Percentiles rank a stretch among this genome's conserved stretches.
phyloP scores from a whole-genome alignment of 176 grass and related monocot genomes.

The Phoenix roebelenii region DNA sequence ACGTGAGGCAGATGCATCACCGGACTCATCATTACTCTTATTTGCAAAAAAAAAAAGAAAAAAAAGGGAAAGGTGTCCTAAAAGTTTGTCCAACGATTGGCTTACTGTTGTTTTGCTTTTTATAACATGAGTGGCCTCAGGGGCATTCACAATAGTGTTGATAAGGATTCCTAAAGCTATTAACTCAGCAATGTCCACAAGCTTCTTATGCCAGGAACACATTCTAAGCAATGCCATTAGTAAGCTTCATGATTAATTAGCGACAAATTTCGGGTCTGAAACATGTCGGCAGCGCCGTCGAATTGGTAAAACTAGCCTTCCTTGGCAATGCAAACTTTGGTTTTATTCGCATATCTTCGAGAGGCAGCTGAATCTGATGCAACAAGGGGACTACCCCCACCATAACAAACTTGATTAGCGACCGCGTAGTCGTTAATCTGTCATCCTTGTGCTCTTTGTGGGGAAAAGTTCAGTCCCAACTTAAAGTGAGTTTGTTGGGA shows the following conservation, averaged over 20 bases:
- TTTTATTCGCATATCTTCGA: constrained; percentile 10
- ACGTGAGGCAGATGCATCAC: neutral
- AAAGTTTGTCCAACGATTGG: constrained; percentile 19
- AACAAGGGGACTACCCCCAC: neutral
- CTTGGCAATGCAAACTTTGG: constrained; percentile 44
- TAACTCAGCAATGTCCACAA: too few species aligned
- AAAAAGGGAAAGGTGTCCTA: neutral
- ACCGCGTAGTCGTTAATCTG: neutral
- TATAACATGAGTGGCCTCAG: too few species aligned
- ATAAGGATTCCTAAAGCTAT: too few species aligned
- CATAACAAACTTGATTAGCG: constrained; percentile 17
- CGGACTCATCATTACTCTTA: constrained; percentile 24
- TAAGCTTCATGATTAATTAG: too few species aligned
- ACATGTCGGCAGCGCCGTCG: constrained; percentile 6
- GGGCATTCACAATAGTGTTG: too few species aligned
- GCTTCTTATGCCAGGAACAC: too few species aligned
- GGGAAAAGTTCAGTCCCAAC: constrained; percentile 34
- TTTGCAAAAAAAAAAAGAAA: neutral
- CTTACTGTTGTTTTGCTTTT: constrained; percentile 2
- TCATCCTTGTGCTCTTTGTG: too few species aligned
- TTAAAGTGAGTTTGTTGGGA: constrained; percentile 51
- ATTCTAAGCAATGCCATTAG: too few species aligned
- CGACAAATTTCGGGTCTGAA: neutral
- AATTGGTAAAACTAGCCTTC: constrained; percentile 18
- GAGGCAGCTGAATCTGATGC: constrained; percentile 17